Percentiles rank a stretch among this genome's conserved stretches.
Conservation (phyloP, 2,329 filamentous ascomycete species). For the Monosporascus sp. region DNA sequence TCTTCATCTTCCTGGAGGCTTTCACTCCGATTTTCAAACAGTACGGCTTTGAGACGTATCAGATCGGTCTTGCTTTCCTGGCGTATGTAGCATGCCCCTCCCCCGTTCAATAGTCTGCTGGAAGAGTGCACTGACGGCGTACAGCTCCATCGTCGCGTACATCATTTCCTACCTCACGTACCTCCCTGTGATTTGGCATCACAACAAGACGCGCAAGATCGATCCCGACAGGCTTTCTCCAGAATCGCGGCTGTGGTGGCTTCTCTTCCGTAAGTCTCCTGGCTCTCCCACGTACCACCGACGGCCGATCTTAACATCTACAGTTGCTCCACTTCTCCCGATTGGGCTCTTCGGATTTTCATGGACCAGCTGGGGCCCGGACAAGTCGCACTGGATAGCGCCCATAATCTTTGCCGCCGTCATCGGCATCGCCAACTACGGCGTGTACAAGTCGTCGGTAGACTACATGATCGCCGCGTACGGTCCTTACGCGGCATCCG, state of each 20-base stretch:
- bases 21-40: conserved; percentile 63
- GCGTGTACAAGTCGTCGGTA: conserved; percentile 71
- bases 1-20: conserved; percentile 73
- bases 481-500: conserved; percentile 67
- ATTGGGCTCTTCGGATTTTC: conserved; percentile 68
- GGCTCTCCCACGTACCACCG: conserved; percentile 50
- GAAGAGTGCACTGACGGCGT: conserved; percentile 17
- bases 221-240: conserved; percentile 37
- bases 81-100: no score
- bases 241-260: no score
- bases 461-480: conserved; percentile 76
- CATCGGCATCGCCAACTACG: conserved; percentile 69
- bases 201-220: conserved; percentile 44
- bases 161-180: conserved; percentile 57
- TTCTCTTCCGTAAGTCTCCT: conserved; percentile 37
- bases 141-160: conserved; percentile 62
- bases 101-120: no score
- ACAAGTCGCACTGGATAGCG: conserved; percentile 62
- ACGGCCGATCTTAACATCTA: no score
- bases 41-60: conserved; percentile 56
- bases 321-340: conserved; percentile 48
- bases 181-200: conserved; percentile 50
- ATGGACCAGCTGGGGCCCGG: conserved; percentile 53
- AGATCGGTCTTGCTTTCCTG: conserved; percentile 25
- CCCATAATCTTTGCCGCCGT: conserved; percentile 60